Conservation (phyloP, 371 early-diverging fungal species). For the Mucor piriformis region DNA sequence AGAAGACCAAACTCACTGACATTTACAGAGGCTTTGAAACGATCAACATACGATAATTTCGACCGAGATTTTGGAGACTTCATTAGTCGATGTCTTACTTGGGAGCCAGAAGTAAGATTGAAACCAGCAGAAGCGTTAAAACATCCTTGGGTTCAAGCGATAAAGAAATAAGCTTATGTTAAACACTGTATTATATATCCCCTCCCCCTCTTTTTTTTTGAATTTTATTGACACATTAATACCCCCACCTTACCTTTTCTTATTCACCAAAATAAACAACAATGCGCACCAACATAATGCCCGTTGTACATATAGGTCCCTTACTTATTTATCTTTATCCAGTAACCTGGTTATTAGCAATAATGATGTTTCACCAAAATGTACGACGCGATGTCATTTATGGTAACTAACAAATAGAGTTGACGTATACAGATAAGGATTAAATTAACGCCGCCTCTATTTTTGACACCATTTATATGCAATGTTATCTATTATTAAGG, state of each 20-base stretch:
- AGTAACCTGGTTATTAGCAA: too few species aligned
- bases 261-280: neutral
- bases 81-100: slow-evolving; percentile 77
- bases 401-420: too few species aligned
- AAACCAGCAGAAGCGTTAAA: slow-evolving; percentile 77
- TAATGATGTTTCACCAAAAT: too few species aligned
- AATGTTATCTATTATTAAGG: neutral
- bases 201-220: neutral
- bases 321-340: too few species aligned
- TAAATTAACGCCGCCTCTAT: neutral
- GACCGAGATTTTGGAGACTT: slow-evolving; percentile 84
- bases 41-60: slow-evolving; percentile 35
- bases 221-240: neutral
- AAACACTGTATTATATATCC: neutral
- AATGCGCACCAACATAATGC: neutral
- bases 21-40: slow-evolving; percentile 66
- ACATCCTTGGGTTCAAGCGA: slow-evolving; percentile 66
- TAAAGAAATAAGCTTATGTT: slow-evolving; percentile 16
- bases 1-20: slow-evolving; percentile 75
- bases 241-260: neutral
- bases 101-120: slow-evolving; percentile 87
- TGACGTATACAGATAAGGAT: neutral
- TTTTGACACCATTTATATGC: neutral
- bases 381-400: too few species aligned
- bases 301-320: too few species aligned